These are phyloP conservation scores for Phytophthora tentaculata DNA, from an alignment of 352 stramenopile species.

Conservation along the genomic window DNA sequence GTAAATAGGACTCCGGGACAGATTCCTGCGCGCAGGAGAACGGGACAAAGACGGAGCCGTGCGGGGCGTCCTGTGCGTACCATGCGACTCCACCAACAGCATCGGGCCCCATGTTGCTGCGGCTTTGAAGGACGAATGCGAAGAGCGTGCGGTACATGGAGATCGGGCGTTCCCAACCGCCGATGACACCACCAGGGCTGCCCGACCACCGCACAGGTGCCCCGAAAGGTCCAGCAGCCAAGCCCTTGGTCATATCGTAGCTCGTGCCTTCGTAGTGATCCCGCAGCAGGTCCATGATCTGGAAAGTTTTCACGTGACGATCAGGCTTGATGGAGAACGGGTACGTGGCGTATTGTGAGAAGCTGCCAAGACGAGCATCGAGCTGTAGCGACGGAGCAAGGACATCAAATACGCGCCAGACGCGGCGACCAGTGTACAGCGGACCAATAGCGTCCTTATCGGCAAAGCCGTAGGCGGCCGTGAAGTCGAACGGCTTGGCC, in stretches of 20 bases:
- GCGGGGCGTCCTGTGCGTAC: conserved; percentile 70
- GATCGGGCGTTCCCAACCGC: conserved; percentile 90
- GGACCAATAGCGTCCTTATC: conserved; percentile 65
- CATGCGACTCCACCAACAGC: conserved; percentile 61
- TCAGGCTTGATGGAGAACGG: conserved; percentile 92
- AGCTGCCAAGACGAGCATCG: conserved; percentile 61
- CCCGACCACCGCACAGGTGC: conserved; percentile 85
- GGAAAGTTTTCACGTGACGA: conserved; percentile 49
- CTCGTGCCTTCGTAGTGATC: conserved; percentile 92
- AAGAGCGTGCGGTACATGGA: conserved; percentile 91
- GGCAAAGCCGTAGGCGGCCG: conserved; percentile 65
- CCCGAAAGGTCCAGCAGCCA: conserved; percentile 91
- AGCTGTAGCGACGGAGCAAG: conserved; percentile 81
- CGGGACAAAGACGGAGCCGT: conserved; percentile 78
- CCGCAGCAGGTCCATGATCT: conserved; percentile 86
- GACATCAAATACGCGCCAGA: conserved; percentile 90
- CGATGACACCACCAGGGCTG: conserved; percentile 51
- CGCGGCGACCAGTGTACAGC: conserved; percentile 80
- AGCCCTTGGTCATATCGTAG: conserved; percentile 88
- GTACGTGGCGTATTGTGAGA: conserved; percentile 80
- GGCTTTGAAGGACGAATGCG: conserved; percentile 78
- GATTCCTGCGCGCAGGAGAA: conserved; percentile 64
- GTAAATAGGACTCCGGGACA: conserved; percentile 62
- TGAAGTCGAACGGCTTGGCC: conserved; percentile 73
- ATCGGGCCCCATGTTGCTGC: conserved; percentile 39